Evolutionary conservation across 805 yeast genomes (phyloP), one percentile per base, ranked within the genome.

Genomic region (Ogataea sp.): DNA sequence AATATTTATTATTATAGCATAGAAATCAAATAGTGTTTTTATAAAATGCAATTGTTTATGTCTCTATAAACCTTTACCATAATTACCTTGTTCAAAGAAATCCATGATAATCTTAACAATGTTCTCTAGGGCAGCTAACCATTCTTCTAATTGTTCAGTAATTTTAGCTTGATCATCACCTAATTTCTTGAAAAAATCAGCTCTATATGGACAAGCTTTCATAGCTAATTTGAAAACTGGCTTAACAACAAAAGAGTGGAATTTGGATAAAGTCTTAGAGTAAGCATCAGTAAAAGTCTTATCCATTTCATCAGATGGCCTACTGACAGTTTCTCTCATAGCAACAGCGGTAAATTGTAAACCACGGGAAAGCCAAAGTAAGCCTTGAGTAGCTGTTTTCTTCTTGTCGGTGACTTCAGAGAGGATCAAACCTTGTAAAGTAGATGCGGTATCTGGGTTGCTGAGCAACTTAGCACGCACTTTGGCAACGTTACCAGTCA

Each of bases 181-280:
- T 51, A 87, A 73, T 67, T 86, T 87, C 43, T 61, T 80, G 54
- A 85, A 87, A 57, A 87, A 84, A 55, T 79, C 95, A 58, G 75
- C 78, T 67, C 95, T 77, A 64, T 85, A 88, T 11, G 96, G 96
- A 62, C 95, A 85, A 2, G 95, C 94, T 62, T 83, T 84, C 96
- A 87, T 88, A 36, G 96, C 96, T 58, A 88, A 71, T 65, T 85
- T 85, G 75, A 87, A 87, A 39, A 88, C 78, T 21, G 95, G 95
- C 55, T 81, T 83, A 45, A 87, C 71, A 53, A 87, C 67, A 73
- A 87, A 75, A 39, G 81, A 79, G 65, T 87, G 96, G 64, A 78
- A 80, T 61, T 87, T 78, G 43, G 82, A 72, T 57, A 87, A 72
- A 5, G 96, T 87, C 64, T 81, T 83, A 45, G 70, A 55, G 67